Percentiles rank a stretch among this genome's conserved stretches.
phyloP scores from a whole-genome alignment of 768 basidiomycete genomes.

The Kwoniella newhampshirensis region DNA sequence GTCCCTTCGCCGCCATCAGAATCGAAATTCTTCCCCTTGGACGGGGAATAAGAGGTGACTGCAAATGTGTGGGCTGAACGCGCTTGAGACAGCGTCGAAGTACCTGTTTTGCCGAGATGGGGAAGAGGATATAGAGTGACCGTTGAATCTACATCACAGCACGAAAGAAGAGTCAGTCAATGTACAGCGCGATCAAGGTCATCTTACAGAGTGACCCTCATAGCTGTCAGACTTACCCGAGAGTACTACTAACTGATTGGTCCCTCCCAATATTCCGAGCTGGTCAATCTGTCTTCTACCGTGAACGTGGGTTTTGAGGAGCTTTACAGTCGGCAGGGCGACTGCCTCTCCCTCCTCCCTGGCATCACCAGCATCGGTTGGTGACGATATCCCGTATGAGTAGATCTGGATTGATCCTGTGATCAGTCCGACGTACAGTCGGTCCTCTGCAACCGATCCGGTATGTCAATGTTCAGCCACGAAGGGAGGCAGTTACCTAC shows the following conservation, averaged over 20 bases:
- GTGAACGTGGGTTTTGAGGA: conserved; percentile 23
- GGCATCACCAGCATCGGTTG: background rate
- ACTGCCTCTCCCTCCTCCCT: conserved; percentile 13
- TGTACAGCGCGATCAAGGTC: too few species aligned
- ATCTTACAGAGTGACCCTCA: background rate
- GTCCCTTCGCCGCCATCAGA: conserved; percentile 35
- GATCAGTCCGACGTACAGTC: conserved; percentile 59
- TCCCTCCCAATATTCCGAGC: conserved; percentile 76
- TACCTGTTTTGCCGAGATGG: conserved; percentile 62
- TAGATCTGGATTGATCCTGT: conserved; percentile 46
- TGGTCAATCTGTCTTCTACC: conserved; percentile 70
- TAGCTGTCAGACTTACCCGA: conserved; percentile 63
- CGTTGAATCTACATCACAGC: conserved; percentile 72
- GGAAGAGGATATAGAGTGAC: conserved; percentile 77
- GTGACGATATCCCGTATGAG: conserved; percentile 20
- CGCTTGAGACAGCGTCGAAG: conserved; percentile 68
- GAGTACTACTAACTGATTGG: conserved; percentile 79
- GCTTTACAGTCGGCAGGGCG: conserved; percentile 15
- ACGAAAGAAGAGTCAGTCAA: conserved; percentile 2
- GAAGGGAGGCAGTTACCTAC: conserved; percentile 15
- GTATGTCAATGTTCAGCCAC: background rate
- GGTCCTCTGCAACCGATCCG: conserved; percentile 56
- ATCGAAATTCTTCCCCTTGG: conserved; percentile 34
- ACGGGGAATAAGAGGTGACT: conserved; percentile 59
- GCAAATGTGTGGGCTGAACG: conserved; percentile 82